These are phyloP conservation scores for Datura wrightii DNA, from an alignment of 257 asterid genomes.

Conservation along the genomic window DNA sequence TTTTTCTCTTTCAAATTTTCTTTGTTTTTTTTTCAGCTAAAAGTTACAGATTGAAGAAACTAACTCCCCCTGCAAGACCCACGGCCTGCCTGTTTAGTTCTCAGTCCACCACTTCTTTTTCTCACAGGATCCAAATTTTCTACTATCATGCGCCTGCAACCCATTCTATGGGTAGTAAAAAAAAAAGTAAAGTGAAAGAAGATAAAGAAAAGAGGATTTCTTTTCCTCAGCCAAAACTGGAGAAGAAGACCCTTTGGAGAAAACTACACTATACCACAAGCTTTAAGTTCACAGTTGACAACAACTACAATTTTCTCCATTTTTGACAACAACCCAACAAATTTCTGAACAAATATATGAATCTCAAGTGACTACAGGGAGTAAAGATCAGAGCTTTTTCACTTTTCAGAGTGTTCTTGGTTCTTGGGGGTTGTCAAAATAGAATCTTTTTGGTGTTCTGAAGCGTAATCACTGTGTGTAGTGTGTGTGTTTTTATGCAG, in stretches of 20 bases:
- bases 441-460: background rate
- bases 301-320: constrained; percentile 70
- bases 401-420: background rate
- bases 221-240: constrained; percentile 19
- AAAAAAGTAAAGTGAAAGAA: background rate
- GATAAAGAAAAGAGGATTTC: background rate
- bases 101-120: constrained; percentile 88
- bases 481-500: background rate
- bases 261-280: constrained; percentile 88
- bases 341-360: background rate
- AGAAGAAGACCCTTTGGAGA: constrained; percentile 34
- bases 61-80: constrained; percentile 99
- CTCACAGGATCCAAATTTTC: constrained; percentile 90
- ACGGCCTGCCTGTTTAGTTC: constrained; percentile 97
- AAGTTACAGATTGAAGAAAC: constrained; percentile 33
- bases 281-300: constrained; percentile 73
- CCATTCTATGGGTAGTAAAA: constrained; percentile 58
- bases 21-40: constrained; percentile 18
- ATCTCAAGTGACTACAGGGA: background rate
- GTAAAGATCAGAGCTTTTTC: background rate
- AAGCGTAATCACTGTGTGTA: constrained; percentile 13
- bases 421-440: background rate
- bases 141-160: constrained; percentile 50
- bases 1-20: background rate
- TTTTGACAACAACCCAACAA: background rate